Evolutionary conservation across 1,284 basidiomycete genomes (phyloP), one percentile per base, ranked within the genome.

Genomic region (Malassezia sp.): DNA sequence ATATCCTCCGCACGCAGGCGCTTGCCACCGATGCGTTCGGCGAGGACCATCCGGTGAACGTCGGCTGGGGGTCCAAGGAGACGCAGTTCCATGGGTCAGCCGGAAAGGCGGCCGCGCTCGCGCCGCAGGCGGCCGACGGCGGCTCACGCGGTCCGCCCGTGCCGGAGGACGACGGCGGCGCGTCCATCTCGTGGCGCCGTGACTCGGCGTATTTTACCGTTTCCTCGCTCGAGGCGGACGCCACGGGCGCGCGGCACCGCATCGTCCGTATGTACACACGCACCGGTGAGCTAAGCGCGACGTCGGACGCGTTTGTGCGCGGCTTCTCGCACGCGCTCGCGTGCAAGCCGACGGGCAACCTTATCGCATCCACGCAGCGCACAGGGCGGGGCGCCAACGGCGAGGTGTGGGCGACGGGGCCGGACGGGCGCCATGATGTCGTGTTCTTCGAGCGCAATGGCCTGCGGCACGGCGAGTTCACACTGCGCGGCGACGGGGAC

Each of bases 41-140:
- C 33, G 81, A 89, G 76, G 88, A 88, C 68, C 79, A 81, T 30
- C 86, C 85, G 5, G 86, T 95, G 61, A 86, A 90, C 59, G 85
- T 96, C 44, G 93, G 93, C 8, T 99, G 93, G 93, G 93, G 93
- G 23, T 86, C 85, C 4, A 93, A 91, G 65, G 78, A 84, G 61
- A 97, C 93, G 0, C 93, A 99, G 68, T 99, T 99, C 69, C 90
- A 96, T 60, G 93, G 93, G 11, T 90, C 88, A 0, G 76, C 89
- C 4, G 93, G 93, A 23, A 97, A 96, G 71, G 85, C 85, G 4
- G 85, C 86, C 0, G 61, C 71, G 20, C 62, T 71, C 2, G 78
- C 79, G 50, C 75, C 76, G 1, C 71, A 77, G 0, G 67, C 75
- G 20, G 70, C 44, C 35, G 49, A 53, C 29, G 43, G 48, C 27